Evolutionary conservation across 345 rosid genomes (phyloP).

Genomic region (Syzygium grande): DNA sequence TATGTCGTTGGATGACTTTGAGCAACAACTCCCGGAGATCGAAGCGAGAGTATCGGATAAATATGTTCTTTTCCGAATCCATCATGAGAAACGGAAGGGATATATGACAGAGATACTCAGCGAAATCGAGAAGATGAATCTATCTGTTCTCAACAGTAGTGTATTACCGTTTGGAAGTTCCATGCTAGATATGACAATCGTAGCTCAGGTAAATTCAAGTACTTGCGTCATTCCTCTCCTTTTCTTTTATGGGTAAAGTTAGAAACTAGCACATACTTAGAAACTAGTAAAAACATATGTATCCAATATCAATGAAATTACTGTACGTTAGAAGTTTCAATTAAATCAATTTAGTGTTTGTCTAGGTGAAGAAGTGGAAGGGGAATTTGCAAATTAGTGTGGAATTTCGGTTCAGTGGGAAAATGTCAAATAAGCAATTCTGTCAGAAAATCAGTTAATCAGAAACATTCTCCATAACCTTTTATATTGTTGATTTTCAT

Average conservation of each 20-base stretch:
- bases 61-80: conserved; percentile 57
- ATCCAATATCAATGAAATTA: not conserved
- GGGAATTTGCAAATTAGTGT: not conserved
- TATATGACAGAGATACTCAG: conserved; percentile 25
- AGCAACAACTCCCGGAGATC: conserved; percentile 42
- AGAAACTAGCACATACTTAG: not conserved
- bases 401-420: not conserved
- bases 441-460: not conserved
- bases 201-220: conserved; percentile 44
- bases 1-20: conserved; percentile 15
- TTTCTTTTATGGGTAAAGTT: not conserved
- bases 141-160: conserved; percentile 30
- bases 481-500: not conserved
- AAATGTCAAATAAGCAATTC: not conserved
- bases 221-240: not conserved
- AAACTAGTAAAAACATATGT: not conserved
- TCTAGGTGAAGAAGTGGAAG: not conserved
- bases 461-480: not conserved
- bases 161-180: conserved; percentile 55
- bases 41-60: conserved; percentile 53
- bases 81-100: conserved; percentile 45
- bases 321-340: not conserved
- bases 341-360: not conserved
- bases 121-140: conserved; percentile 40
- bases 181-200: conserved; percentile 50